Base-by-base conservation (phyloP, 768 basidiomycete species). In the Omphalotus guepiniiformis region DNA sequence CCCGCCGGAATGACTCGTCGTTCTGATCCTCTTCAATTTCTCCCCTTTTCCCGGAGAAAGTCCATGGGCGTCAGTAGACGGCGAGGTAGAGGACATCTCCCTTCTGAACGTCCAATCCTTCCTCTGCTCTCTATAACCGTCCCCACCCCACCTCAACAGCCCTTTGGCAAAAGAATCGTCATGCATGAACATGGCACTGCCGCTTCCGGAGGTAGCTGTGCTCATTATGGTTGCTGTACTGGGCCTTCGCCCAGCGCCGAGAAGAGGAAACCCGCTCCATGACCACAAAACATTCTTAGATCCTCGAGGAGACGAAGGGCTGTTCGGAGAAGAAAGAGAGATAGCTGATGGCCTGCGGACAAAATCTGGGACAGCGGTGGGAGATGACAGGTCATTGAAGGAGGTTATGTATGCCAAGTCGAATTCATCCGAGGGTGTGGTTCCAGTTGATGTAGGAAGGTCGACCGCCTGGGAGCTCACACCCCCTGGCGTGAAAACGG, bases 61-160 rank as follows among this genome's bases (percentile, higher is more conserved):
- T n/a, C n/a, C n/a, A n/a, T n/a, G n/a, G n/a, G n/a, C n/a, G n/a
- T n/a, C n/a, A n/a, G n/a, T n/a, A n/a, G n/a, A n/a, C n/a, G n/a
- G n/a, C n/a, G n/a, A n/a, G n/a, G n/a, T n/a, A n/a, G n/a, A n/a
- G n/a, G n/a, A n/a, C n/a, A n/a, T 73, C 63, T 83, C 82, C 53
- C 70, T 72, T 51, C 64, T 68, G 60, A 85, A 84, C 15, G 69
- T 75, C 85, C 85, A 88, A 48, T 74, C 71, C 29, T 66, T 63
- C 43, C 70, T 65, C 48, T 68, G 58, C 7, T 61, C 60, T 42
- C 65, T 66, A 46, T 79, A 81, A n/a, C 59, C 66, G 16, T 68
- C 66, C 40, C 76, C 79, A 34, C 66, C 69, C 72, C 73, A 76
- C 30, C 53, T 56, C 23, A 59, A 49, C 50, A 75, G 58, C 46